Conservation (phyloP, 257 asterid genomes). For the Solanum sejunctum region DNA sequence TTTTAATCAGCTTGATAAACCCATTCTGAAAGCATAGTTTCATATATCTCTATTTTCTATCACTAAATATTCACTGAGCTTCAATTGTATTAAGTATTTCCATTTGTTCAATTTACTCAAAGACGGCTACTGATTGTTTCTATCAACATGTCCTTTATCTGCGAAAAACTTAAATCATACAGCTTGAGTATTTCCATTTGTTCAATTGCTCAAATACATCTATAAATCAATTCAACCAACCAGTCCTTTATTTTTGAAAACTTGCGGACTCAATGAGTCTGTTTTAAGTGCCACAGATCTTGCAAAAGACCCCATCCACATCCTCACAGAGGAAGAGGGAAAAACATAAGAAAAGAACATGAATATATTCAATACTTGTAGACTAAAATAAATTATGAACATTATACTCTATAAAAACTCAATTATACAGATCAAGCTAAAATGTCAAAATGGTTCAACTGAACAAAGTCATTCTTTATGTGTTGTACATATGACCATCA, state of each 20-base stretch:
- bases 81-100: not conserved
- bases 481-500: not conserved
- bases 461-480: not conserved
- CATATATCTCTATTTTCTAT: not conserved
- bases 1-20: not conserved
- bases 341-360: not conserved
- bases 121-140: not conserved
- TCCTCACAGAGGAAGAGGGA: not conserved
- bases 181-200: not conserved
- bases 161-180: not conserved
- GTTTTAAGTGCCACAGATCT: not conserved
- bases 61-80: not conserved
- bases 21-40: not conserved
- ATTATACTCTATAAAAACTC: not conserved
- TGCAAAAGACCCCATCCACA: not conserved
- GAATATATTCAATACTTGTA: not conserved
- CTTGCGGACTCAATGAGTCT: not conserved
- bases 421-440: not conserved
- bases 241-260: not conserved
- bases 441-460: not conserved
- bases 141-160: not conserved
- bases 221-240: not conserved
- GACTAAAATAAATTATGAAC: not conserved
- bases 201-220: not conserved
- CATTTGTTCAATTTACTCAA: not conserved